Evolutionary conservation across 163 green algal species (phyloP), one percentile per base, ranked within the genome.

Genomic region (Prototheca cutis): DNA sequence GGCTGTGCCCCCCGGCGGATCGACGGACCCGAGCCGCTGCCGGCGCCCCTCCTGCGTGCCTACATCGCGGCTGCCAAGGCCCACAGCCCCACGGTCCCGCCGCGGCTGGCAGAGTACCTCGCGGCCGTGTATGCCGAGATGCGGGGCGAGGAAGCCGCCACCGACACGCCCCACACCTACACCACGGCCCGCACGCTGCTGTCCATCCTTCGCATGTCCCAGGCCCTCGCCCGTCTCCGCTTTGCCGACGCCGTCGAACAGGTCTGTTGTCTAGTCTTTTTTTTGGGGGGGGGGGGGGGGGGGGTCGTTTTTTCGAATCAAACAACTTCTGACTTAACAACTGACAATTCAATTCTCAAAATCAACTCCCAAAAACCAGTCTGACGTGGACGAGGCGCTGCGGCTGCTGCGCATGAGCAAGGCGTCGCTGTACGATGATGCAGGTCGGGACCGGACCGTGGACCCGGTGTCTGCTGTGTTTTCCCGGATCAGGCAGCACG

Each of bases 171-270:
- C 17, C 75, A 85, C 59, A 84, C 79, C 40, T 95, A 95, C 79
- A 92, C 86, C 56, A 99, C 93, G 3, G 89, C 93, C 3, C 81
- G 93, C 57, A 97, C 92, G 18, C 80, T 99, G 59, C 84, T 99
- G 40, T 90, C 76, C 68, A 94, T 98, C 63, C 76, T 99, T 55
- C 83, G 92, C 23, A 69, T 99, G 21, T 79, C 75, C 24, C 87
- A 95, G 72, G 85, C 92, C 21, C 79, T 95, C 18, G 86, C 86
- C 10, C 82, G 84, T 52, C 78, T 94, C 61, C 71, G 84, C 13
- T 93, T 89, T 67, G 76, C 76, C 40, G 73, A 80, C 27, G 29
- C 55, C 5, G 79, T 90, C 27, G 65, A 67, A 34, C 75, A 79
- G 70, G 68, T 77, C 21, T 81, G n/a, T n/a, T n/a, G n/a, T n/a